Percentiles rank a stretch among this genome's conserved stretches.
Conservation (phyloP, 2,329 filamentous ascomycete species). For the Helotiales sp. region DNA sequence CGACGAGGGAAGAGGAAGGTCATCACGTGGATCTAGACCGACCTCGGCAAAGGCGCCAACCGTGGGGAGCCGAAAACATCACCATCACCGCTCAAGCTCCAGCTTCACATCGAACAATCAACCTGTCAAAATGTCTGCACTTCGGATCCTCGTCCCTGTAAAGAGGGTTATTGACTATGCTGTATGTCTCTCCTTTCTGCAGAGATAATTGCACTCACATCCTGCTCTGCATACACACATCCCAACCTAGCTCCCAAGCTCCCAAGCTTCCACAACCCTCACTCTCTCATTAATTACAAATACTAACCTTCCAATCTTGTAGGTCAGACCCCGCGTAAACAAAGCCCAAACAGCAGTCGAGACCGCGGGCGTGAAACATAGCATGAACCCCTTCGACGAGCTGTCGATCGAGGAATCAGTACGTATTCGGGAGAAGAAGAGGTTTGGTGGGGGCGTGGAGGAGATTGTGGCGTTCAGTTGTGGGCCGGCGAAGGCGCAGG, state of each 20-base stretch:
- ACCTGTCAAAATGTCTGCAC: constrained; percentile 52
- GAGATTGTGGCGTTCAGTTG: constrained; percentile 91
- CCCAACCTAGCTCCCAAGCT: not conserved
- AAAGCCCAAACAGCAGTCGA: constrained; percentile 60
- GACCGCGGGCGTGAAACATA: constrained; percentile 91
- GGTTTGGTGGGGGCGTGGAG: constrained; percentile 71
- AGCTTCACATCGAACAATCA: not conserved
- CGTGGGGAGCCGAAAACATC: constrained; percentile 10
- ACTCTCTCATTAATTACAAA: not conserved
- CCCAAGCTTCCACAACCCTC: not conserved
- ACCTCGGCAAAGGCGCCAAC: constrained; percentile 8
- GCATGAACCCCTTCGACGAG: constrained; percentile 99
- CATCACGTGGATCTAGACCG: not conserved
- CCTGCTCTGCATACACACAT: not conserved
- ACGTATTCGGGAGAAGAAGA: constrained; percentile 85
- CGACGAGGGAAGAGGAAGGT: not conserved
- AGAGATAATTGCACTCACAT: not conserved
- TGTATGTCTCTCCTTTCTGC: constrained; percentile 48
- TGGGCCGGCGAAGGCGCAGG: constrained; percentile 82
- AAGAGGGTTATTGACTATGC: constrained; percentile 87
- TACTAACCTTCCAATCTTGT: constrained; percentile 2
- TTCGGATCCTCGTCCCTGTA: constrained; percentile 76
- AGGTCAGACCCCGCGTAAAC: constrained; percentile 70
- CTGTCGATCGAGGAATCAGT: constrained; percentile 96
- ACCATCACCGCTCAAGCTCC: constrained; percentile 5